Conservation (phyloP, 1,284 basidiomycete genomes). For the Thecaphora thlaspeos region DNA sequence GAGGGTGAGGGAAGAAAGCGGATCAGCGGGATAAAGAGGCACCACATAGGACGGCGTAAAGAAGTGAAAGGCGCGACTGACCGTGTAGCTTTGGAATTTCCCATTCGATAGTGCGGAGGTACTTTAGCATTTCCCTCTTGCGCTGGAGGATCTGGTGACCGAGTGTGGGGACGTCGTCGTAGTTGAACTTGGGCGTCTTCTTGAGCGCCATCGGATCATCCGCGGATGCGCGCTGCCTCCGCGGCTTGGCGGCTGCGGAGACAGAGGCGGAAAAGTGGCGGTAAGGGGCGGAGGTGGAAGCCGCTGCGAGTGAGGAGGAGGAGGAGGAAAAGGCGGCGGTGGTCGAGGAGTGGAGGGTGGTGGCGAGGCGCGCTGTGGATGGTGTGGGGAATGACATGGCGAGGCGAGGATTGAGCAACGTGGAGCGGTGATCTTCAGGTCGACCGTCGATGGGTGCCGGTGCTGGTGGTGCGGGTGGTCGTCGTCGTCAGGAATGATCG, state of each 20-base stretch:
- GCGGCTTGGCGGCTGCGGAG: constrained; percentile 28
- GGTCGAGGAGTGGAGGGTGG: neutral
- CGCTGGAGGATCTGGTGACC: constrained; percentile 48
- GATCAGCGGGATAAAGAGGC: neutral
- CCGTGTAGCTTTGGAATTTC: constrained; percentile 51
- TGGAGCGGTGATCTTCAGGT: too few relatives aligned
- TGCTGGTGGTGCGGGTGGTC: too few relatives aligned
- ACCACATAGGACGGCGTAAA: too few relatives aligned
- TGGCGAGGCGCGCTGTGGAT: neutral
- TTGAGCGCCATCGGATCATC: constrained; percentile 40
- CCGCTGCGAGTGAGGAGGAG: constrained; percentile 13
- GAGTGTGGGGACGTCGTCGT: constrained; percentile 53
- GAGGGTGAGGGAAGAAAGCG: neutral
- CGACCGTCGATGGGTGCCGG: too few relatives aligned
- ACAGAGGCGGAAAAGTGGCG: constrained; percentile 34
- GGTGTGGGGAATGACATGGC: too few relatives aligned
- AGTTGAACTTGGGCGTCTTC: constrained; percentile 46
- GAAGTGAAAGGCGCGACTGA: constrained; percentile 6
- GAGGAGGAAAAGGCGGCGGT: constrained; percentile 1
- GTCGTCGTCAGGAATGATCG: too few relatives aligned
- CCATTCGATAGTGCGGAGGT: constrained; percentile 42
- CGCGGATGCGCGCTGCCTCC: constrained; percentile 23
- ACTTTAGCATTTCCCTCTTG: constrained; percentile 46
- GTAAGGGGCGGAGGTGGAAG: neutral
- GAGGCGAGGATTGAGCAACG: too few relatives aligned